These are phyloP conservation scores for Trifolium pratense DNA, from an alignment of 306 rosid species.

Conservation along the genomic window DNA sequence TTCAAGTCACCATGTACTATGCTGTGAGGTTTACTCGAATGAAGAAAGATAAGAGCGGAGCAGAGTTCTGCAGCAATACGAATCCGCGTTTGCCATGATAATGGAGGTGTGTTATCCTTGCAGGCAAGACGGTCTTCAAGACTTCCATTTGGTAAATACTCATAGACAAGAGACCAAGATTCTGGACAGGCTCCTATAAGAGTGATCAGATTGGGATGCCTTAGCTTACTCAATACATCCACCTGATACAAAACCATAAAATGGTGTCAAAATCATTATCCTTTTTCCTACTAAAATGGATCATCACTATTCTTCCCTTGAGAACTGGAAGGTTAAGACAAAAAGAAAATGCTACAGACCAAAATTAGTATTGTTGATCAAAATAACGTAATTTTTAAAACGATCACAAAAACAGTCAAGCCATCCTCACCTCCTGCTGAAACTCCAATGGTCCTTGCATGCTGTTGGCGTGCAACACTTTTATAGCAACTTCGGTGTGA, in stretches of 20 bases:
- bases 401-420: not conserved
- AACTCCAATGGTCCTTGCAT: slow-evolving; percentile 88
- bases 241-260: slow-evolving; percentile 60
- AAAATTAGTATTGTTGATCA: slow-evolving; percentile 3
- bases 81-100: slow-evolving; percentile 87
- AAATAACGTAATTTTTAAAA: slow-evolving; percentile 27
- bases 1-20: slow-evolving; percentile 91
- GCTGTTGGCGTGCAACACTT: slow-evolving; percentile 58
- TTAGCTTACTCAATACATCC: slow-evolving; percentile 79
- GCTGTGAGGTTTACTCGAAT: slow-evolving; percentile 75
- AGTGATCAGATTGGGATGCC: slow-evolving; percentile 86
- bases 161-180: slow-evolving; percentile 75
- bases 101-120: slow-evolving; percentile 77
- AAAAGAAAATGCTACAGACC: not conserved
- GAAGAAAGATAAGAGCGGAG: slow-evolving; percentile 86
- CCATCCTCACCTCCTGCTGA: slow-evolving; percentile 78
- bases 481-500: slow-evolving; percentile 86
- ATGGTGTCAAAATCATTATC: slow-evolving; percentile 23
- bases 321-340: not conserved
- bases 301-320: not conserved
- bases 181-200: slow-evolving; percentile 90
- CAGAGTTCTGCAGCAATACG: slow-evolving; percentile 81
- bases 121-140: slow-evolving; percentile 87
- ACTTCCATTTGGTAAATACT: slow-evolving; percentile 85
- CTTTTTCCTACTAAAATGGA: not conserved